Percentiles rank a stretch among this genome's conserved stretches.
phyloP scores from a whole-genome alignment of 495 filamentous ascomycete species.

The Penicillium argentinense region DNA sequence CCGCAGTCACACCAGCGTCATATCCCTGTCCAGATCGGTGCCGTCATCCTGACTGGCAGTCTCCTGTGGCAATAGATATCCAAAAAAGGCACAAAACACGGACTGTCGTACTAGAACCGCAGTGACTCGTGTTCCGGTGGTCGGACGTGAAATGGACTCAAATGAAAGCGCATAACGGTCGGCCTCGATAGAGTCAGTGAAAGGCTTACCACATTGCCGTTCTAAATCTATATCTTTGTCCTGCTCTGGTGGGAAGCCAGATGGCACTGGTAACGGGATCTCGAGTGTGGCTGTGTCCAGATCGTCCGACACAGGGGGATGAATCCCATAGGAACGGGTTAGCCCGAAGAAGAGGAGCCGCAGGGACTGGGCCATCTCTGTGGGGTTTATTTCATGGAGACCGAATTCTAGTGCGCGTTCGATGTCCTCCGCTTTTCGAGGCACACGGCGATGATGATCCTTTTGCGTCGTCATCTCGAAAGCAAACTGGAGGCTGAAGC shows the following conservation, averaged over 20 bases:
- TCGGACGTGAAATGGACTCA: background rate
- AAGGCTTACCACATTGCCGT: conserved; percentile 4
- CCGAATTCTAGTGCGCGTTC: background rate
- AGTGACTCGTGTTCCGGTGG: background rate
- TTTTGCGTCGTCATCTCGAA: conserved; percentile 6
- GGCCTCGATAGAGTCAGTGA: conserved; percentile 9
- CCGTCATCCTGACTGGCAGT: too few species aligned
- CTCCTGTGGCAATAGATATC: too few species aligned
- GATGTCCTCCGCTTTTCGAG: conserved; percentile 4
- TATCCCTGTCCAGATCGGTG: too few species aligned
- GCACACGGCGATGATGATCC: conserved; percentile 9
- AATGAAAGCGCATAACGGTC: conserved; percentile 8
- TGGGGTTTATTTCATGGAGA: background rate
- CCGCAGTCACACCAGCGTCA: too few species aligned
- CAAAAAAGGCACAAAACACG: conserved; percentile 7
- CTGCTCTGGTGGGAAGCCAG: background rate
- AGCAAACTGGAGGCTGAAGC: conserved; percentile 10
- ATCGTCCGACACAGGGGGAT: too few species aligned
- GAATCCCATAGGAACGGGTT: too few species aligned
- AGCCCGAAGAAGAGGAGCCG: conserved; percentile 1
- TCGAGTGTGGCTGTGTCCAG: background rate
- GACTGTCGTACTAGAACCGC: conserved; percentile 6
- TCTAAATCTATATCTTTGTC: conserved; percentile 6
- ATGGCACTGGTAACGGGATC: background rate
- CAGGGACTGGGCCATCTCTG: too few species aligned